Evolutionary conservation across 2,329 filamentous ascomycete genomes (phyloP).

Genomic region (Knoxdaviesia capensis): DNA sequence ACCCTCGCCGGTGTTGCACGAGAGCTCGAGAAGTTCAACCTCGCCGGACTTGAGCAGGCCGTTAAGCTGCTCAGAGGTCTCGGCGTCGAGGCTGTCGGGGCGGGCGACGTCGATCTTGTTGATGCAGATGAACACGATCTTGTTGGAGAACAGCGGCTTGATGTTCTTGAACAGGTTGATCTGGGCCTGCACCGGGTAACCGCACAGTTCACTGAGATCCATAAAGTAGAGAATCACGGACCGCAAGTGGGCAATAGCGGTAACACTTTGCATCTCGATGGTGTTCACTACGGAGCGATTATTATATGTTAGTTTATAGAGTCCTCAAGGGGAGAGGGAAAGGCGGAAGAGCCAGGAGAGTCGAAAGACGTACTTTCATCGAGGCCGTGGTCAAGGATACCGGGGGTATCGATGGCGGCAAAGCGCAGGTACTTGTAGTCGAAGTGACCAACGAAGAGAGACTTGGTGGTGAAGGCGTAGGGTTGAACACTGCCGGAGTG

Average conservation of each 20-base stretch:
- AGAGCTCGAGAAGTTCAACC: constrained; percentile 81
- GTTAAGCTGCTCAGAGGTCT: constrained; percentile 60
- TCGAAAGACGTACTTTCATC: constrained; percentile 43
- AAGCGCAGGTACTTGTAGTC: constrained; percentile 57
- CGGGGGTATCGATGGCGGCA: constrained; percentile 88
- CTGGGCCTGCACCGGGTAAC: constrained; percentile 80
- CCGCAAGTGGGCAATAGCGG: constrained; percentile 87
- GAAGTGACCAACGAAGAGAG: constrained; percentile 91
- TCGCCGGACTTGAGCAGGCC: constrained; percentile 67
- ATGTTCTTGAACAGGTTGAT: constrained; percentile 92
- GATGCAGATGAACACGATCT: constrained; percentile 87
- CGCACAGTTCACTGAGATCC: constrained; percentile 92
- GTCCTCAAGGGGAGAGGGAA: too few relatives aligned
- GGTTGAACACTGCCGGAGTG: constrained; percentile 34
- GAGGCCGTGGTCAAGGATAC: constrained; percentile 89
- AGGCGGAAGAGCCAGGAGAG: too few relatives aligned
- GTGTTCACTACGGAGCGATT: constrained; percentile 47
- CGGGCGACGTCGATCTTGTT: constrained; percentile 94
- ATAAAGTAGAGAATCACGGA: constrained; percentile 96
- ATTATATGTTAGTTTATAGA: too few relatives aligned
- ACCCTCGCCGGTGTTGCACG: constrained; percentile 86
- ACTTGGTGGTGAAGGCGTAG: constrained; percentile 97
- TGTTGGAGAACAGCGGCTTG: constrained; percentile 92
- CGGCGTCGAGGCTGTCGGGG: constrained; percentile 69
- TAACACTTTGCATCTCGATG: constrained; percentile 88